These are phyloP conservation scores for Penicillium sp. DNA, from an alignment of 2,329 filamentous ascomycete genomes.

Conservation along the genomic window DNA sequence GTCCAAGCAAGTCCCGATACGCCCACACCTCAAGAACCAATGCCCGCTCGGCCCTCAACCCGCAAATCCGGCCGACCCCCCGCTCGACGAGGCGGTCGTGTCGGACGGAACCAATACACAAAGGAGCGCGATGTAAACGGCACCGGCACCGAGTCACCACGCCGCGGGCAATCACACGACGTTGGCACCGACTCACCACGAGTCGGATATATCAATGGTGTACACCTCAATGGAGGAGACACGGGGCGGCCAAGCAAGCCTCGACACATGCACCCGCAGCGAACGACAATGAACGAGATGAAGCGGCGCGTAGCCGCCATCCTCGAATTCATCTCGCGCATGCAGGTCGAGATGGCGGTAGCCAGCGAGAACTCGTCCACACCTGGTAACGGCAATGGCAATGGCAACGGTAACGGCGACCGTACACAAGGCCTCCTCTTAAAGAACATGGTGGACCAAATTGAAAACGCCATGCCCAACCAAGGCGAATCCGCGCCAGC, in stretches of 20 bases:
- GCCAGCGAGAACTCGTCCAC: slow-evolving; percentile 44
- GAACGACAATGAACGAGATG: slow-evolving; percentile 80
- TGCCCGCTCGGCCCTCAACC: slow-evolving; percentile 39
- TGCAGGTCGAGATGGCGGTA: slow-evolving; percentile 78
- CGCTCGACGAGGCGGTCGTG: slow-evolving; percentile 60
- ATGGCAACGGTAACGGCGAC: slow-evolving; percentile 25
- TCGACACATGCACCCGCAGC: slow-evolving; percentile 52
- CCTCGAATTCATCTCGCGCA: slow-evolving; percentile 82
- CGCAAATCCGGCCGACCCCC: slow-evolving; percentile 62
- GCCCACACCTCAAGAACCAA: slow-evolving; percentile 36
- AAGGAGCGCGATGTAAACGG: slow-evolving; percentile 64
- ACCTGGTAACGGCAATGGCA: slow-evolving; percentile 21
- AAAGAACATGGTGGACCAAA: slow-evolving; percentile 35
- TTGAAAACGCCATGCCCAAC: slow-evolving; percentile 26
- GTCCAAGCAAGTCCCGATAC: slow-evolving; percentile 43
- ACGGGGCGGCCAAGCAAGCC: slow-evolving; percentile 58
- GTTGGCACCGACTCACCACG: slow-evolving; percentile 38
- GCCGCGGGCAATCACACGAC: slow-evolving; percentile 40
- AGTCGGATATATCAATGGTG: slow-evolving; percentile 35
- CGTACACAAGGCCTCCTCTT: slow-evolving; percentile 32
- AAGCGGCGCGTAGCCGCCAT: slow-evolving; percentile 78
- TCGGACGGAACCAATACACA: slow-evolving; percentile 77
- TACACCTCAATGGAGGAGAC: slow-evolving; percentile 55
- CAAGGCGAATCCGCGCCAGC: slow-evolving; percentile 27
- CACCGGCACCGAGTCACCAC: slow-evolving; percentile 44